Evolutionary conservation across 23 red algal species (phyloP).

Genomic region (Agarophyton chilense): DNA sequence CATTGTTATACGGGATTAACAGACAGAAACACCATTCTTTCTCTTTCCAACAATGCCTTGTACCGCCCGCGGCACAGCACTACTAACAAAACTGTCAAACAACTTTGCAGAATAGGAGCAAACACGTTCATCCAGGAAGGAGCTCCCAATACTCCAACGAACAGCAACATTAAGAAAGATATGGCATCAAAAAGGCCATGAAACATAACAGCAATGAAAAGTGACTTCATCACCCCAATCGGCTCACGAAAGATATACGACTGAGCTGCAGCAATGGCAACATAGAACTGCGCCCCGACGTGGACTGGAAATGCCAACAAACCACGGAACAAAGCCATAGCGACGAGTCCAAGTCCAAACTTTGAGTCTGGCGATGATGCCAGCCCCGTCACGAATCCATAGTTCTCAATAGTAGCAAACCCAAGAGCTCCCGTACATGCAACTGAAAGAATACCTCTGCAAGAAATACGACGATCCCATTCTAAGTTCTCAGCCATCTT

Average conservation of each 20-base stretch:
- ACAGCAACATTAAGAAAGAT: neutral
- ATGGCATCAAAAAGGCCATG: constrained; percentile 65
- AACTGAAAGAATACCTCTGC: constrained; percentile 63
- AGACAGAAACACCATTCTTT: neutral
- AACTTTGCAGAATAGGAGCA: constrained; percentile 17
- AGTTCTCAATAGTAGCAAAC: constrained; percentile 71
- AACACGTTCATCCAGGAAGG: constrained; percentile 10
- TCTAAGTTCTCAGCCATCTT: neutral
- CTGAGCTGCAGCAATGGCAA: constrained; percentile 49
- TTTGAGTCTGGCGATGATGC: constrained; percentile 1
- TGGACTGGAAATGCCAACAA: constrained; percentile 65
- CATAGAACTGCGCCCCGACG: constrained; percentile 56
- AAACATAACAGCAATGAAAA: constrained; percentile 37
- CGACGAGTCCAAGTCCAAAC: constrained; percentile 7
- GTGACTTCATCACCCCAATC: neutral
- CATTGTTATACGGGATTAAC: neutral
- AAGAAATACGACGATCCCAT: neutral
- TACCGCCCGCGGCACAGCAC: constrained; percentile 39
- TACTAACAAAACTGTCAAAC: neutral
- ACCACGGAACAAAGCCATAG: constrained; percentile 4
- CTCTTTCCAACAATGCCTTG: constrained; percentile 43
- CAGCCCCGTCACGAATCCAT: constrained; percentile 15
- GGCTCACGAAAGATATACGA: constrained; percentile 21
- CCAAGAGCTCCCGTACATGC: constrained; percentile 65
- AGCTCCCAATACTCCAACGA: neutral